Base-by-base conservation (phyloP, 345 rosid genomes). In the Euphorbia lathyris region DNA sequence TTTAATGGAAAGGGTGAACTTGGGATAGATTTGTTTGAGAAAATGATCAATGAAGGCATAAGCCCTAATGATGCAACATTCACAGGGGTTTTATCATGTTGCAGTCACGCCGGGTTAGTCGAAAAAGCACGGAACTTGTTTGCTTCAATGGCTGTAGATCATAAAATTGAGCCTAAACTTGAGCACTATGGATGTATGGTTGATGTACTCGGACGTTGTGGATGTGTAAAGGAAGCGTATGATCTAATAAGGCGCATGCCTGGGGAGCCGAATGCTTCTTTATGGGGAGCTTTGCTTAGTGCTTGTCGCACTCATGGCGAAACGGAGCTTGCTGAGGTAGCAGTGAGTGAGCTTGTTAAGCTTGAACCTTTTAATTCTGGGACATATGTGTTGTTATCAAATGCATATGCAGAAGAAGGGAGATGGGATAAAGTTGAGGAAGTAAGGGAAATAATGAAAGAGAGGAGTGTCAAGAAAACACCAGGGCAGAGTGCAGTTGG, bases 111-210 rank as follows among this genome's bases (percentile, higher is more conserved):
- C 30, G 88, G 93, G 12, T 67, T 60, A 77, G 76, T 90, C 0
- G 86, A 81, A 65, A 84, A 69, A 69, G 93, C 87, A 53, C 71
- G 75, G 22, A 76, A 75, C 25, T 67, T 86, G 78, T 86, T 90
- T 69, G 73, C 80, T 67, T 67, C 77, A 55, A 90, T 90, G 92
- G 69, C 22, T 7, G 70, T 27, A 64, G 59, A 13, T 26, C 74
- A 84, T 68, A 58, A 69, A 13, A 78, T 86, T 47, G 85, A 79
- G 73, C 89, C 87, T 17, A 83, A 79, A 68, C 77, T 79, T 0
- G 97, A 83, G 79, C 96, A 90, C 72, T 86, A 76, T 12, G 96
- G 96, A 58, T 84, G 75, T 12, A 81, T 90, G 96, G 88, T 86
- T 71, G 94, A 90, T 81, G 81, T 90, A 1, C 77, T 88, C 63